Conservation (phyloP, 208 protist genomes). For the Acanthamoeba polyphaga region DNA sequence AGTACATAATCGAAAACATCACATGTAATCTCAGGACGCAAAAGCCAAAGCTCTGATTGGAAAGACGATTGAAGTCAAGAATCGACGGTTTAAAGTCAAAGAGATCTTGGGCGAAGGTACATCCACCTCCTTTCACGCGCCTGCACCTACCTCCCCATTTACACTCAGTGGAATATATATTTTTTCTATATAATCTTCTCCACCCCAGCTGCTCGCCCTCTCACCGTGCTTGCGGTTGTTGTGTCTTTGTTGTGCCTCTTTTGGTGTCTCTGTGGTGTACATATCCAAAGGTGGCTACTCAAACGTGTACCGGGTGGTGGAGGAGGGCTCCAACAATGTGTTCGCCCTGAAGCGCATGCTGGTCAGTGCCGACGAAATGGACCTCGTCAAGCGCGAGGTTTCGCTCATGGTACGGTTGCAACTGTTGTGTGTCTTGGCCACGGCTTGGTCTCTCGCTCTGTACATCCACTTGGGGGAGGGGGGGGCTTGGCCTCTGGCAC, state of each 20-base stretch:
- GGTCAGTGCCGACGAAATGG: constrained; percentile 10
- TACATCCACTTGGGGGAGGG: not conserved
- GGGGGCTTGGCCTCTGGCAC: too few relatives aligned
- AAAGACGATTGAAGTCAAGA: constrained; percentile 65
- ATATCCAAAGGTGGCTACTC: constrained; percentile 35
- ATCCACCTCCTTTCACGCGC: not conserved
- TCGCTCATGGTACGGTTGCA: constrained; percentile 43
- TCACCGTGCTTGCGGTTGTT: not conserved
- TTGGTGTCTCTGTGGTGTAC: not conserved
- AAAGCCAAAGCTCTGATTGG: constrained; percentile 56
- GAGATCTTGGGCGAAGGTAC: constrained; percentile 67
- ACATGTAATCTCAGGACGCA: not conserved
- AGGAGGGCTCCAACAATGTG: constrained; percentile 63
- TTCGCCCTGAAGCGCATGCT: constrained; percentile 68
- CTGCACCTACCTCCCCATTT: not conserved
- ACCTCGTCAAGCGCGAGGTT: constrained; percentile 60
- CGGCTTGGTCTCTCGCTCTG: too few relatives aligned
- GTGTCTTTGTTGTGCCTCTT: not conserved
- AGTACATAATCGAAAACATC: too few relatives aligned
- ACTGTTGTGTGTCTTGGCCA: too few relatives aligned
- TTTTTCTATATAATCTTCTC: too few relatives aligned
- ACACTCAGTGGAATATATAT: too few relatives aligned
- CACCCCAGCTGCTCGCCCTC: not conserved
- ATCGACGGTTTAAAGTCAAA: constrained; percentile 43
- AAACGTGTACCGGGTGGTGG: constrained; percentile 61